These are phyloP conservation scores for Marasmius fiardii DNA, from an alignment of 1,284 basidiomycete species.

Conservation along the genomic window DNA sequence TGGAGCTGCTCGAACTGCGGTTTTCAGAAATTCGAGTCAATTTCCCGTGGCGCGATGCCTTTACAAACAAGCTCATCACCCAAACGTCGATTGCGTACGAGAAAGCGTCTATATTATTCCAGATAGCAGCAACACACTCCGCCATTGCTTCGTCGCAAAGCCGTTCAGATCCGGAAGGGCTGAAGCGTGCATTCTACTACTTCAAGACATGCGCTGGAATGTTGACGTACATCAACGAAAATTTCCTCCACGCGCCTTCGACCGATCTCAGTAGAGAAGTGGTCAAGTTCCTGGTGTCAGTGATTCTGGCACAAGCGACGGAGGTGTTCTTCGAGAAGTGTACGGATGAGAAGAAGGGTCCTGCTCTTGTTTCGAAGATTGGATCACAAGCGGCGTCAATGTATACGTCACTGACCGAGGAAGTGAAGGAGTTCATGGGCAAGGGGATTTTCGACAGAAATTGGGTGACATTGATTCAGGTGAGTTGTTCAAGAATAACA, in stretches of 20 bases:
- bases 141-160: conserved; percentile 83
- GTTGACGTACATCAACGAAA: conserved; percentile 99
- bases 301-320: conserved; percentile 91
- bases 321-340: conserved; percentile 98
- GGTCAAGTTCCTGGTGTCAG: conserved; percentile 84
- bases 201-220: conserved; percentile 93
- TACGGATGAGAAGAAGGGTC: conserved; percentile 85
- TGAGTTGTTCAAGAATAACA: conserved; percentile 25
- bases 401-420: conserved; percentile 81
- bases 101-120: conserved; percentile 97
- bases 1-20: conserved; percentile 94
- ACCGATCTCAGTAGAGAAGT: conserved; percentile 95
- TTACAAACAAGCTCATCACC: conserved; percentile 89
- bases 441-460: conserved; percentile 96
- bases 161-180: conserved; percentile 87
- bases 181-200: conserved; percentile 93
- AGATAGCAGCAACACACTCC: conserved; percentile 93
- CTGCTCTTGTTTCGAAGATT: conserved; percentile 80
- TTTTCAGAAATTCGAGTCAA: conserved; percentile 96
- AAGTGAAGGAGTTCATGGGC: conserved; percentile 93
- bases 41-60: conserved; percentile 97
- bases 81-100: conserved; percentile 98
- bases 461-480: conserved; percentile 87
- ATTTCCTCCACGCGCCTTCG: conserved; percentile 98
- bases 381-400: conserved; percentile 81